phyloP scores from a whole-genome alignment of 2,329 filamentous ascomycete species.

The Pseudogymnoascus pannorum region DNA sequence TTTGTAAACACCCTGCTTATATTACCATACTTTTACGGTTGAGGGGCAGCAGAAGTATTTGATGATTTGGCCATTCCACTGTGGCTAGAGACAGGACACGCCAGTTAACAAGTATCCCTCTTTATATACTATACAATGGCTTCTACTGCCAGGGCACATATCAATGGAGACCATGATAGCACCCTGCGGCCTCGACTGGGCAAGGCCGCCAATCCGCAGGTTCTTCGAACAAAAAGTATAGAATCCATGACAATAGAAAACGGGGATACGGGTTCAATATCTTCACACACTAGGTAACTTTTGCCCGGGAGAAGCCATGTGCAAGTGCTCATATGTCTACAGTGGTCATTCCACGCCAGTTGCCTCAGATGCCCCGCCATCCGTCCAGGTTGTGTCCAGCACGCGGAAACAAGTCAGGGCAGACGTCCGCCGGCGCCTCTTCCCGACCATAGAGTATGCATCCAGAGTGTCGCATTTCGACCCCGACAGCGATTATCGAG shows the following conservation, averaged over 20 bases:
- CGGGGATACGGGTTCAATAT: slow-evolving; percentile 18
- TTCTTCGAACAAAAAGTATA: slow-evolving; percentile 22
- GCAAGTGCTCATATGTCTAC: slow-evolving; percentile 13
- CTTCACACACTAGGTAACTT: slow-evolving; percentile 25
- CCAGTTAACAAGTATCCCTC: background rate
- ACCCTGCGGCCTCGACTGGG: slow-evolving; percentile 16
- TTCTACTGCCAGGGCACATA: background rate
- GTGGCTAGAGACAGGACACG: slow-evolving; percentile 4
- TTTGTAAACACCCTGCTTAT: background rate
- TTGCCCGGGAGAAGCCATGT: background rate
- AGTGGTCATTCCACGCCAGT: slow-evolving; percentile 80
- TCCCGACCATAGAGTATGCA: slow-evolving; percentile 87
- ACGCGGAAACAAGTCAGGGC: slow-evolving; percentile 78
- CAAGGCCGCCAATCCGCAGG: slow-evolving; percentile 22
- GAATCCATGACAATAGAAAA: slow-evolving; percentile 17
- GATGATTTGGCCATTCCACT: background rate
- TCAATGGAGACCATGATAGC: slow-evolving; percentile 22
- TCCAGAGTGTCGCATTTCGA: slow-evolving; percentile 94
- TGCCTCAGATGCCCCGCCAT: slow-evolving; percentile 86
- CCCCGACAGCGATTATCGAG: slow-evolving; percentile 79
- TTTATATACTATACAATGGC: background rate
- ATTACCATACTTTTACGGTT: background rate
- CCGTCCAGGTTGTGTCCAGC: slow-evolving; percentile 74
- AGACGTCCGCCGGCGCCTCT: slow-evolving; percentile 74
- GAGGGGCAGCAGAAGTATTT: slow-evolving; percentile 2